A percentile compares a stretch with the other conserved stretches of the same genome.
Evolutionary conservation across 305 asterid species (phyloP).

Genomic region (Fraxinus nigra): DNA sequence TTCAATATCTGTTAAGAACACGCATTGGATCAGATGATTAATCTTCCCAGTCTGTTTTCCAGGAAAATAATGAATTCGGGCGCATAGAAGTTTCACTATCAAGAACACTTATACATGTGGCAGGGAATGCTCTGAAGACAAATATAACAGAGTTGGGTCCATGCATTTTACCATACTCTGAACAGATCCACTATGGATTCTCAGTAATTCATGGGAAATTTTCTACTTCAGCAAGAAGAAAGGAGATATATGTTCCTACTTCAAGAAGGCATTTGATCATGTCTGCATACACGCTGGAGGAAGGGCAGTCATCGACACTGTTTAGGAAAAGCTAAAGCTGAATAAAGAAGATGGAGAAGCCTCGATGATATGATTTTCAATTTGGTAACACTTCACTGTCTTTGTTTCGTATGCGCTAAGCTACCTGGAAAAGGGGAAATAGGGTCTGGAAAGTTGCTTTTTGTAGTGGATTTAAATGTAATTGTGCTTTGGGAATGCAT

Average conservation of each 20-base stretch:
- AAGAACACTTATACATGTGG: constrained; percentile 40
- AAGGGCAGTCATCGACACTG: constrained; percentile 45
- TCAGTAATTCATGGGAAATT: constrained; percentile 23
- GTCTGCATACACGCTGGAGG: constrained; percentile 68
- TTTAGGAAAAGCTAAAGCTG: constrained; percentile 46
- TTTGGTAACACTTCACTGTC: constrained; percentile 66
- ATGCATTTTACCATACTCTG: constrained; percentile 41
- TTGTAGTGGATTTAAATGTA: constrained; percentile 56
- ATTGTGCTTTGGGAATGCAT: constrained; percentile 58
- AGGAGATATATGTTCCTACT: constrained; percentile 40
- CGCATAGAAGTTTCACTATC: constrained; percentile 35
- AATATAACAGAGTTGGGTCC: constrained; percentile 51
- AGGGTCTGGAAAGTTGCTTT: constrained; percentile 54
- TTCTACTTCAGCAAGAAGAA: constrained; percentile 2
- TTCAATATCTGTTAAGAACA: constrained; percentile 38
- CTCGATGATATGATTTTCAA: constrained; percentile 48
- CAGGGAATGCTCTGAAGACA: constrained; percentile 46
- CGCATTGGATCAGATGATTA: constrained; percentile 52
- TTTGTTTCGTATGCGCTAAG: constrained; percentile 54
- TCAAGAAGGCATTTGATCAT: constrained; percentile 52
- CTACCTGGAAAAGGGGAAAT: constrained; percentile 48
- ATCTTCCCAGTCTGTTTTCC: constrained; percentile 42
- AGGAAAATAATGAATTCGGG: constrained; percentile 34
- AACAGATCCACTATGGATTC: constrained; percentile 36
- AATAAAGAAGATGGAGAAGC: constrained; percentile 51